Percentiles rank a stretch among this genome's conserved stretches.
Evolutionary conservation across 768 basidiomycete species (phyloP).

Genomic region (Pulveroboletus ravenelii): DNA sequence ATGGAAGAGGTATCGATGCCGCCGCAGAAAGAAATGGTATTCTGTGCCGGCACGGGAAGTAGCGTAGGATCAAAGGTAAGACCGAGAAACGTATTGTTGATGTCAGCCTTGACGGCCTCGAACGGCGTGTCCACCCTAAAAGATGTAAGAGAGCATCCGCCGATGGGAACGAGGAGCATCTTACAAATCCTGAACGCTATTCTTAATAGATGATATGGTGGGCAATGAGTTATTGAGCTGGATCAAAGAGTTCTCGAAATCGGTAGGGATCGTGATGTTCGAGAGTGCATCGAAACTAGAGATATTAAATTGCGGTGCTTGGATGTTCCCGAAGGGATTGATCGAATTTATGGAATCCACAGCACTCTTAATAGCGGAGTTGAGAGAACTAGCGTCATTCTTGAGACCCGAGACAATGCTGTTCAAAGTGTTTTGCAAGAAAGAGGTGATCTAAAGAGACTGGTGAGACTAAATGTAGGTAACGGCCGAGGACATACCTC

Average conservation of each 20-base stretch:
- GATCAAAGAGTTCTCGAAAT: slow-evolving; percentile 68
- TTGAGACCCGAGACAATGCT: slow-evolving; percentile 68
- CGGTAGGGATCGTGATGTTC: slow-evolving; percentile 75
- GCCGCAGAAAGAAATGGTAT: slow-evolving; percentile 68
- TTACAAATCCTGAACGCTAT: slow-evolving; percentile 62
- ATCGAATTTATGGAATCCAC: slow-evolving; percentile 69
- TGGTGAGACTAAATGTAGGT: slow-evolving; percentile 5
- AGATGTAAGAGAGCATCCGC: neutral
- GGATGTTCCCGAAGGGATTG: slow-evolving; percentile 67
- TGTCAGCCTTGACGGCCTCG: slow-evolving; percentile 79
- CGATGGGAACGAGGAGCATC: slow-evolving; percentile 24
- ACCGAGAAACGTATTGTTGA: slow-evolving; percentile 79
- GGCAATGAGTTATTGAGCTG: slow-evolving; percentile 80
- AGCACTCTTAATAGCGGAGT: slow-evolving; percentile 59
- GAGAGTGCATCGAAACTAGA: slow-evolving; percentile 70
- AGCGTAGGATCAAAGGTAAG: slow-evolving; percentile 66
- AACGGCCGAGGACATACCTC: slow-evolving; percentile 49
- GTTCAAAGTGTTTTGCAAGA: slow-evolving; percentile 55
- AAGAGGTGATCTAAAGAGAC: slow-evolving; percentile 57
- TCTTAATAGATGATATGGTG: slow-evolving; percentile 68
- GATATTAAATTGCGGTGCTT: slow-evolving; percentile 65
- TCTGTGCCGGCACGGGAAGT: slow-evolving; percentile 73
- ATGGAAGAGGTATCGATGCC: slow-evolving; percentile 79
- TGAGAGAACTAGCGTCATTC: slow-evolving; percentile 61
- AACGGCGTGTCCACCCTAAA: slow-evolving; percentile 80